Conservation (phyloP, 768 basidiomycete genomes). For the Glaciozyma antarctica region DNA sequence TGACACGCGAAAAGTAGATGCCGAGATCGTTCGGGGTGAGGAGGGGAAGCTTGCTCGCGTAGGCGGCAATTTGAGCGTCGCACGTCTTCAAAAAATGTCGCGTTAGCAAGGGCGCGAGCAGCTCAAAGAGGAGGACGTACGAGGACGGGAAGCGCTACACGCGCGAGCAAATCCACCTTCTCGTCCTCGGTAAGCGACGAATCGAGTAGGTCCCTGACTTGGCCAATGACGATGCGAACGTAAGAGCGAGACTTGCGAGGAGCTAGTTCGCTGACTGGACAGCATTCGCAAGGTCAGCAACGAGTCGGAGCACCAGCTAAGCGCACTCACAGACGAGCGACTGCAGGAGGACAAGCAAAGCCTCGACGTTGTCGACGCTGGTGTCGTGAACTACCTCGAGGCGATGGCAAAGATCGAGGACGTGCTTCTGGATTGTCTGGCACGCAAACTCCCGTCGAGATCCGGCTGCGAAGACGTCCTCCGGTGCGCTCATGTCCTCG, state of each 20-base stretch:
- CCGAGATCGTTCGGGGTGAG: constrained; percentile 2
- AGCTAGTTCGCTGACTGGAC: constrained; percentile 14
- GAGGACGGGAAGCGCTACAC: constrained; percentile 5
- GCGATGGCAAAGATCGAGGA: constrained; percentile 11
- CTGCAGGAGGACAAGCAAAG: constrained; percentile 10
- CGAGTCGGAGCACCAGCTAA: accelerated
- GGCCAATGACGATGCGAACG: neutral
- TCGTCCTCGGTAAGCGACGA: neutral
- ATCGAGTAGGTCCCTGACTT: constrained; percentile 10
- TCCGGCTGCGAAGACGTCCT: constrained; percentile 6
- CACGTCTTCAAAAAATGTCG: neutral
- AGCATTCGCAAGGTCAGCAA: neutral
- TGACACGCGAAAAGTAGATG: neutral
- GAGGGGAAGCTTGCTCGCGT: constrained; percentile 11
- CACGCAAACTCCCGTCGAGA: constrained; percentile 11
- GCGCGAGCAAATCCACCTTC: neutral
- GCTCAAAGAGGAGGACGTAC: neutral
- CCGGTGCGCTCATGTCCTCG: neutral
- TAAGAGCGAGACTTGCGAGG: constrained; percentile 1
- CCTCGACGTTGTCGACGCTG: constrained; percentile 11
- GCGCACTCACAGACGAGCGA: constrained; percentile 12
- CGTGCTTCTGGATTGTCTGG: neutral
- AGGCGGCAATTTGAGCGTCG: constrained; percentile 13
- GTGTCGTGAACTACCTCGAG: neutral
- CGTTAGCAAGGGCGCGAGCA: neutral